Base-by-base conservation (phyloP, 164 flowering plant species). In the Paratinospora sagittata region DNA sequence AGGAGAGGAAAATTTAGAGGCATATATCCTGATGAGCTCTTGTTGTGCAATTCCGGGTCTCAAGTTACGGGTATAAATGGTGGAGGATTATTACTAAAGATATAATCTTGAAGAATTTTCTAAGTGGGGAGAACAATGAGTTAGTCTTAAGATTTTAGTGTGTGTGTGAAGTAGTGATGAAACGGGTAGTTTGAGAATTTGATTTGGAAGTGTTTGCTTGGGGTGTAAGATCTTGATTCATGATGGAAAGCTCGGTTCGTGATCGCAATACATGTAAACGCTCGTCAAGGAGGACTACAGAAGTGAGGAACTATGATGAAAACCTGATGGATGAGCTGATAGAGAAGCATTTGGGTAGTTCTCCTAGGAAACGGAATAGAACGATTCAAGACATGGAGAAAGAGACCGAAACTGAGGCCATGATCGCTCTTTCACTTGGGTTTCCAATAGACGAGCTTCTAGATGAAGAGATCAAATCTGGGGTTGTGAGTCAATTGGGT, bases 331-430 rank as follows among this genome's bases (percentile, higher is more conserved):
- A 92, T 82, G 97, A 90, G 71, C 21, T 85, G 11, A 78, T 94
- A 63, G 97, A 91, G 78, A 82, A 80, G 74, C 89, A 92, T 71
- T 63, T 91, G 58, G 97, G 97, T 43, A 74, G 83, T 41, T 63
- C 78, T 19, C 80, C 78, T 9, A 85, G 76, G 87, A 95, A 89
- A 73, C 82, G 78, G 72, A 79, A 68, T 66, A 84, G 79, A 47
- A 90, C 94, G 0, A 78, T 41, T 83, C 75, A 80, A 68, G 97
- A 86, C 26, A 72, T 92, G 81, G 90, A 92, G 85, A 93, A 89
- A 77, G 98, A 93, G 78, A 91, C 93, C 0, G 90, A 90, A 74
- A 88, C 78, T 13, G 98, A 94, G 85, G 98, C 98, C 30, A 78
- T 90, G 91, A 86, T 92, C 34, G 98, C 98, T 0, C 63, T 92